phyloP scores from a whole-genome alignment of 2,329 filamentous ascomycete species.

The Fonsecaea pugnacius region DNA sequence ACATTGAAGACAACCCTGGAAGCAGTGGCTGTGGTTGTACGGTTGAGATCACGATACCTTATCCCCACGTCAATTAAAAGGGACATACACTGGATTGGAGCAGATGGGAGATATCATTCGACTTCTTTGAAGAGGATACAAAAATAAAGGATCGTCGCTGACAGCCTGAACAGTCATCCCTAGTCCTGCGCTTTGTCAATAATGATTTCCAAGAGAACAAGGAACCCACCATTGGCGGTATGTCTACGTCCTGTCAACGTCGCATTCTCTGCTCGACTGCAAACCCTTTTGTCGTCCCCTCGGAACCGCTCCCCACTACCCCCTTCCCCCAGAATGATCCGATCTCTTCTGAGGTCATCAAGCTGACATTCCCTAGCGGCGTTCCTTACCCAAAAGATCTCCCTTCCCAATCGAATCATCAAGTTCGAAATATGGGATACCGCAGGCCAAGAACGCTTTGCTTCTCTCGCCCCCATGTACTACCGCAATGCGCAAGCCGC shows the following conservation, averaged over 20 bases:
- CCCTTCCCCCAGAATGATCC: background rate
- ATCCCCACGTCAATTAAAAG: slow-evolving; percentile 22
- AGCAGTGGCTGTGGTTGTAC: slow-evolving; percentile 19
- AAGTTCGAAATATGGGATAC: slow-evolving; percentile 99
- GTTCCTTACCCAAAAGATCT: slow-evolving; percentile 98
- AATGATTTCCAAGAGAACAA: slow-evolving; percentile 99
- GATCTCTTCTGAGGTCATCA: background rate
- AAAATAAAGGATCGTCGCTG: slow-evolving; percentile 16
- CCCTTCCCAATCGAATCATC: slow-evolving; percentile 83
- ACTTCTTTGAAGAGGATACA: background rate
- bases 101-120: slow-evolving; percentile 6
- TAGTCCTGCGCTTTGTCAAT: slow-evolving; percentile 98
- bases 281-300: background rate
- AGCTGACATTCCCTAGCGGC: slow-evolving; percentile 65
- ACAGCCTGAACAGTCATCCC: slow-evolving; percentile 73
- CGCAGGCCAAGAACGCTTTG: slow-evolving; percentile 95
- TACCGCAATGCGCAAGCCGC: slow-evolving; percentile 98
- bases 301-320: background rate
- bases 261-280: background rate
- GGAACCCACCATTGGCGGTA: slow-evolving; percentile 98
- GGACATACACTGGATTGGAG: background rate
- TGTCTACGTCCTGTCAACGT: slow-evolving; percentile 37
- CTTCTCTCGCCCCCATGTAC: slow-evolving; percentile 97
- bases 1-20: slow-evolving; percentile 14
- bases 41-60: slow-evolving; percentile 29